These are phyloP conservation scores for Alternaria arbusti DNA, from an alignment of 2,329 filamentous ascomycete species.

Conservation along the genomic window DNA sequence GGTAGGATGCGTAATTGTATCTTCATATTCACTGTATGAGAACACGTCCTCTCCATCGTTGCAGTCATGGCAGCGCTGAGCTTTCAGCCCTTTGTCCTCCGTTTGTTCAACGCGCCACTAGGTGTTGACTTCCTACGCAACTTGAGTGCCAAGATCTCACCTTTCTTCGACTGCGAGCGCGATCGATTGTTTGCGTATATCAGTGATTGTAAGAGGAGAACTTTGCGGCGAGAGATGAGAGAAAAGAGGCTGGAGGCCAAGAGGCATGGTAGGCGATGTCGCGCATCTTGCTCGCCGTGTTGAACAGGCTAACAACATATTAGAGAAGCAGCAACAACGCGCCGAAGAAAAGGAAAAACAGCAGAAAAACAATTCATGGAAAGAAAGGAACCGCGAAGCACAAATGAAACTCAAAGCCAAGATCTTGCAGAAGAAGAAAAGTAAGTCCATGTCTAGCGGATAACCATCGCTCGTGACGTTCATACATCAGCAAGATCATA, in stretches of 20 bases:
- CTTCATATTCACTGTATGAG: background rate
- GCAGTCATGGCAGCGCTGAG: background rate
- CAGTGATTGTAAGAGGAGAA: rapidly evolving
- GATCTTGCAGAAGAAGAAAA: background rate
- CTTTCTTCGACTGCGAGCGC: background rate
- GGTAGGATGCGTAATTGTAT: background rate
- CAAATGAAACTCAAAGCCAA: background rate
- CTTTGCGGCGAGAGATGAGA: background rate
- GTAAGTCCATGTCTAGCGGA: background rate
- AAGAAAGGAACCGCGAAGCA: background rate
- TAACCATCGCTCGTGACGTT: background rate
- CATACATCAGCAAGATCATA: background rate
- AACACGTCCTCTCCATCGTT: background rate
- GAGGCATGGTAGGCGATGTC: background rate
- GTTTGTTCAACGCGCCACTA: background rate
- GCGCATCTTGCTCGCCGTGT: background rate
- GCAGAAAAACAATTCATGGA: background rate
- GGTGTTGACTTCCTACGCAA: background rate
- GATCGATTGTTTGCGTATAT: background rate
- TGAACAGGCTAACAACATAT: background rate
- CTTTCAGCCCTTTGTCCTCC: background rate
- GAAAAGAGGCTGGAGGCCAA: background rate
- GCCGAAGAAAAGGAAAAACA: background rate
- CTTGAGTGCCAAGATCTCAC: background rate
- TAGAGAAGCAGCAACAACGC: background rate